Evolutionary conservation across 2,329 filamentous ascomycete genomes (phyloP).

Genomic region (Sarocladium brachiariae): DNA sequence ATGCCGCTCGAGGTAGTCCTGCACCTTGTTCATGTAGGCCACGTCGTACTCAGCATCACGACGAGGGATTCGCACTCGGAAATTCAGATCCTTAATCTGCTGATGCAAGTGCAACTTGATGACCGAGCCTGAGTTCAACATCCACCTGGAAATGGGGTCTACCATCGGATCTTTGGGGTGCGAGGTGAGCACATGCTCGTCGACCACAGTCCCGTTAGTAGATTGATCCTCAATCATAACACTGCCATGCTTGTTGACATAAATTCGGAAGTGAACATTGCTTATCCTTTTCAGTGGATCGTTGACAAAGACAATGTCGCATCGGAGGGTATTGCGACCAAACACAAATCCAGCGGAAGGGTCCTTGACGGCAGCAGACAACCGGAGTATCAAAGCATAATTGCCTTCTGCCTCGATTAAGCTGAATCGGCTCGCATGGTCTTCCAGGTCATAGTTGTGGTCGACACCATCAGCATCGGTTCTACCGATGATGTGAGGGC

Average conservation of each 20-base stretch:
- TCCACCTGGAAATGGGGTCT: constrained; percentile 39
- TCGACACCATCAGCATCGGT: constrained; percentile 43
- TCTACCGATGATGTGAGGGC: constrained; percentile 42
- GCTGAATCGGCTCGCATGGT: constrained; percentile 39
- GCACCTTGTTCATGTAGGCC: constrained; percentile 62
- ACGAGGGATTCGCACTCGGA: constrained; percentile 78
- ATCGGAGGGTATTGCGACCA: constrained; percentile 64
- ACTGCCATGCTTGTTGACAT: constrained; percentile 74
- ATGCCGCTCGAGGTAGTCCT: constrained; percentile 51
- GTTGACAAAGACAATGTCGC: constrained; percentile 63
- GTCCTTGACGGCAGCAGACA: constrained; percentile 67
- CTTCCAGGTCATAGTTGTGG: constrained; percentile 44
- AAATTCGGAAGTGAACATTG: constrained; percentile 95
- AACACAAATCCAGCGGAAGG: constrained; percentile 73
- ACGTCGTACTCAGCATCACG: constrained; percentile 59
- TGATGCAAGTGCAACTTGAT: constrained; percentile 60
- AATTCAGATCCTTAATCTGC: constrained; percentile 56
- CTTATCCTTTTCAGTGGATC: constrained; percentile 71
- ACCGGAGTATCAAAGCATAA: constrained; percentile 69
- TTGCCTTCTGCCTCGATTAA: constrained; percentile 31
- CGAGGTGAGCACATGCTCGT: constrained; percentile 56
- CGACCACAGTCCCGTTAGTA: constrained; percentile 91
- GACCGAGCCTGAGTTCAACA: constrained; percentile 64
- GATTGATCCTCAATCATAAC: constrained; percentile 92
- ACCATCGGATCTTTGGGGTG: constrained; percentile 28